phyloP scores from a whole-genome alignment of 768 basidiomycete genomes.

The Pleurotus sapidus region DNA sequence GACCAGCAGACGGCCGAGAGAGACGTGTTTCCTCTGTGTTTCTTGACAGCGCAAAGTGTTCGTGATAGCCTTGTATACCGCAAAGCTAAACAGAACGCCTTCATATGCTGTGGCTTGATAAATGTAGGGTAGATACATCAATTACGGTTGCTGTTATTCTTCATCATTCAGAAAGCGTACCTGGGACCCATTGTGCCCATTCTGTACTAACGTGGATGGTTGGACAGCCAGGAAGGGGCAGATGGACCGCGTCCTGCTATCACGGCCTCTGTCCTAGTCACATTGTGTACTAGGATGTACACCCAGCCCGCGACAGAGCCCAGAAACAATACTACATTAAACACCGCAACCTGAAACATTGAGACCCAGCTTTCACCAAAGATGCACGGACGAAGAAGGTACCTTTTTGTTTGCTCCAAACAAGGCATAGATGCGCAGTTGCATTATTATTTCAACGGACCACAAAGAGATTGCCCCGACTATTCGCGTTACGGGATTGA shows the following conservation, averaged over 20 bases:
- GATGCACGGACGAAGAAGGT: background rate
- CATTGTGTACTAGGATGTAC: conserved; percentile 37
- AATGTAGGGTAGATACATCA: background rate
- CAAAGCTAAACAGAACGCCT: conserved; percentile 37
- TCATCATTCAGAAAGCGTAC: background rate
- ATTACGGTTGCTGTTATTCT: background rate
- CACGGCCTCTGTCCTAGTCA: conserved; percentile 26
- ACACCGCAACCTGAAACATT: conserved; percentile 27
- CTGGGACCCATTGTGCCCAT: conserved; percentile 41
- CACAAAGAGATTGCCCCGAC: conserved; percentile 43
- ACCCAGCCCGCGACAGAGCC: conserved; percentile 37
- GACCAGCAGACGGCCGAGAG: conserved; percentile 32
- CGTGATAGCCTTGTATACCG: conserved; percentile 29
- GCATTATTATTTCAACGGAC: conserved; percentile 49
- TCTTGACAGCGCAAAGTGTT: conserved; percentile 8
- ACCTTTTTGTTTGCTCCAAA: conserved; percentile 38
- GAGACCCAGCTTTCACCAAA: background rate
- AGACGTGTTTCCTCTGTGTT: conserved; percentile 19
- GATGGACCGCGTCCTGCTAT: conserved; percentile 30
- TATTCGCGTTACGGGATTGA: conserved; percentile 40
- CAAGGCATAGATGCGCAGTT: conserved; percentile 41
- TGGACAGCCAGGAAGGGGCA: conserved; percentile 42
- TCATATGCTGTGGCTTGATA: conserved; percentile 35
- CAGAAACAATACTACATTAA: conserved; percentile 37
- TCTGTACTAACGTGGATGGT: conserved; percentile 35